Conservation (phyloP, 805 yeast species). For the Candida tallmaniae region DNA sequence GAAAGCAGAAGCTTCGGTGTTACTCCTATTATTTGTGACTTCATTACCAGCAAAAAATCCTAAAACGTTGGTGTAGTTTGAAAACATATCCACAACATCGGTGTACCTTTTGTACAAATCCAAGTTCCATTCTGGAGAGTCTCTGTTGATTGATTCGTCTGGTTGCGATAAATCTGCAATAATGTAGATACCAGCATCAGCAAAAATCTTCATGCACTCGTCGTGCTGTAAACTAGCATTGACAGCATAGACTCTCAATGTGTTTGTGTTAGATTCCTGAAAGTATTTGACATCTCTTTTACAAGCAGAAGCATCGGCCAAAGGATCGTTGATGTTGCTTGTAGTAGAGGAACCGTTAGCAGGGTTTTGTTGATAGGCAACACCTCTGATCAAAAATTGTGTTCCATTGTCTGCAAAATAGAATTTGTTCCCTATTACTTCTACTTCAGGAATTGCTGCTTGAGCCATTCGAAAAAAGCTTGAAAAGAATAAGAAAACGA, state of each 20-base stretch:
- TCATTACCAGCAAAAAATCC: constrained; percentile 99
- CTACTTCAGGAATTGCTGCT: constrained; percentile 27
- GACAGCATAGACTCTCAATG: constrained; percentile 41
- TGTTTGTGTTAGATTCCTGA: constrained; percentile 34
- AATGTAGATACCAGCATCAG: constrained; percentile 43
- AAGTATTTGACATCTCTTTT: constrained; percentile 40
- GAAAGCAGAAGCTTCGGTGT: constrained; percentile 87
- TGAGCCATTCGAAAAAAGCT: neutral
- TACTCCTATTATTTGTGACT: constrained; percentile 79
- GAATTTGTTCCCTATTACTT: constrained; percentile 41
- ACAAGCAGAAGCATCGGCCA: constrained; percentile 38
- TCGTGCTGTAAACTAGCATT: constrained; percentile 35
- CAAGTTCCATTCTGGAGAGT: constrained; percentile 73
- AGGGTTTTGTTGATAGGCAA: constrained; percentile 42
- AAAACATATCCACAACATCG: constrained; percentile 74
- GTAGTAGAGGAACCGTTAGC: constrained; percentile 20
- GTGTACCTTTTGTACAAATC: constrained; percentile 73
- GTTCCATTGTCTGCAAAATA: constrained; percentile 39
- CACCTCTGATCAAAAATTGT: constrained; percentile 40
- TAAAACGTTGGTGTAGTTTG: constrained; percentile 71
- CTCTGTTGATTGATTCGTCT: constrained; percentile 67
- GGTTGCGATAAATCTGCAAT: constrained; percentile 61
- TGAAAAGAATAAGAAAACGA: constrained; percentile 11
- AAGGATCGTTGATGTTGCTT: constrained; percentile 30
- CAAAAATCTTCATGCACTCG: constrained; percentile 38